A percentile compares a stretch with the other conserved stretches of the same genome.
Evolutionary conservation across 176 grass and related monocot species (phyloP).

Genomic region (Rhynchospora tenuis): DNA sequence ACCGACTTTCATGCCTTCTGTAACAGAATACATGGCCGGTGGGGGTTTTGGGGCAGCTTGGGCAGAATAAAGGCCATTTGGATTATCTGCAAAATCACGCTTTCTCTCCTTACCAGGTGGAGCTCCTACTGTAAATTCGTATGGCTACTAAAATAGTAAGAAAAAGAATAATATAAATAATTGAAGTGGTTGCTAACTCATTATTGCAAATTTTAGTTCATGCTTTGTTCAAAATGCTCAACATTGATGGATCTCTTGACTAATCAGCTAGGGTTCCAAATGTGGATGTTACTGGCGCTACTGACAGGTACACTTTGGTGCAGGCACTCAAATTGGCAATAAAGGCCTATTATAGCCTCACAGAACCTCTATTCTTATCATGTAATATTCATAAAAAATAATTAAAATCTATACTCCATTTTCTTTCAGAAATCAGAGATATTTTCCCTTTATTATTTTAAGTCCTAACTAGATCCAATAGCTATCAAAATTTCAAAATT

Average conservation of each 20-base stretch:
- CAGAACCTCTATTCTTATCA: neutral
- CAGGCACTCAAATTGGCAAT: neutral
- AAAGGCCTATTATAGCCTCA: neutral
- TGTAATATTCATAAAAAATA: neutral
- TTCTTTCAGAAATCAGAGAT: neutral
- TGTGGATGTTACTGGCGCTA: neutral
- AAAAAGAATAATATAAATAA: neutral
- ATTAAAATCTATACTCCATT: neutral
- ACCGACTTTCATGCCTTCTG: conserved; percentile 95
- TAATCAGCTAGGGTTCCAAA: neutral
- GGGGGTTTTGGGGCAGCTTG: conserved; percentile 90
- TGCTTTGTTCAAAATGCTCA: neutral
- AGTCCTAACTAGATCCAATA: too few species aligned
- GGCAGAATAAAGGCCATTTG: conserved; percentile 76
- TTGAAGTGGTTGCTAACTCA: neutral
- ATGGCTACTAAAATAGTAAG: conserved; percentile 82
- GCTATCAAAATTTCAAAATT: neutral
- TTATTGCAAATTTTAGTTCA: neutral
- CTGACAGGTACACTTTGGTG: neutral
- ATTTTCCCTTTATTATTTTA: too few species aligned
- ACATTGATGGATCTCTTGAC: neutral
- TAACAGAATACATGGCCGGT: conserved; percentile 56
- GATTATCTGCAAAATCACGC: conserved; percentile 73
- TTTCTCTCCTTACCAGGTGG: conserved; percentile 83
- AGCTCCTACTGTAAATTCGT: conserved; percentile 86